Evolutionary conservation across 129 eudicot genomes (phyloP).

Genomic region (Chrysanthemum lavandulifolium): DNA sequence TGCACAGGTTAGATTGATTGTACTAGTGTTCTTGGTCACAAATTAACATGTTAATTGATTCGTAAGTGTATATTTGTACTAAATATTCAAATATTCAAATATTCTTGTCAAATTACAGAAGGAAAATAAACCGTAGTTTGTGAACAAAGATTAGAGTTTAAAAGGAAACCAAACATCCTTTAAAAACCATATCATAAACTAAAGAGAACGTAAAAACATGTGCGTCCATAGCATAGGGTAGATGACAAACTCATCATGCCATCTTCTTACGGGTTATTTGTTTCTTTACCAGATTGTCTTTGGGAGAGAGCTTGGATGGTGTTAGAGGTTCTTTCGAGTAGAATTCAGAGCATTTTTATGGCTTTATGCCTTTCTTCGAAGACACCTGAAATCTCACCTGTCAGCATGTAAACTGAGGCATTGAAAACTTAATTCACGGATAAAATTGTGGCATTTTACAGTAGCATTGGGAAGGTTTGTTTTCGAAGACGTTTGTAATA

Average conservation of each 20-base stretch:
- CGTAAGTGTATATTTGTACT: no score
- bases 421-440: background rate
- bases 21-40: no score
- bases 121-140: background rate
- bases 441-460: background rate
- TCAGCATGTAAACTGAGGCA: background rate
- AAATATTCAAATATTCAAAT: no score
- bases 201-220: background rate
- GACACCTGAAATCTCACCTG: no score
- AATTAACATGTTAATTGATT: no score
- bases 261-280: background rate
- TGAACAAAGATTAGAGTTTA: background rate
- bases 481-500: background rate
- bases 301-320: conserved; percentile 90
- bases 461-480: conserved; percentile 10
- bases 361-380: no score
- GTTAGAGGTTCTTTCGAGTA: conserved; percentile 24
- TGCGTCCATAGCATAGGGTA: background rate
- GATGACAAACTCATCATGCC: background rate
- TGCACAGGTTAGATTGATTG: conserved; percentile 61
- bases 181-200: background rate
- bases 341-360: background rate
- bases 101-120: no score
- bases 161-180: background rate
- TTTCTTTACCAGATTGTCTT: conserved; percentile 55